A percentile compares a stretch with the other conserved stretches of the same genome.
These are phyloP conservation scores for Epichloe scottii DNA, from an alignment of 2,329 filamentous ascomycete species.

Conservation along the genomic window DNA sequence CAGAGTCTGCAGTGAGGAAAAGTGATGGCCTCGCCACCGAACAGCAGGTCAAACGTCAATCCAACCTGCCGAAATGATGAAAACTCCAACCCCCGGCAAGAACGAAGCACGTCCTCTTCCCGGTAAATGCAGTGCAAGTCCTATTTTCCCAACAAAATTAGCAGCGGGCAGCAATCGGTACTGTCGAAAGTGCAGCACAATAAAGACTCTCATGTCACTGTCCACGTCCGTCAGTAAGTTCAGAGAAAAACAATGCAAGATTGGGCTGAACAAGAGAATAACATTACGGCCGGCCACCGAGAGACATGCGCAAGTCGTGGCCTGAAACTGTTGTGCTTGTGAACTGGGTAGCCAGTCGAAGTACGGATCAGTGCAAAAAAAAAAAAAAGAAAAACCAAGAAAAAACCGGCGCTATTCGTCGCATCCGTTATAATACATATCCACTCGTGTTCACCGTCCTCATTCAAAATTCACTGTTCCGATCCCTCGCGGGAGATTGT, in stretches of 20 bases:
- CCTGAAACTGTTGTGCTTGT: background rate
- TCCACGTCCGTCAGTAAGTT: conserved; percentile 18
- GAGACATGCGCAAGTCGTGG: background rate
- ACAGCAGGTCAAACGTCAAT: background rate
- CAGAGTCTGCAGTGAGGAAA: conserved; percentile 42
- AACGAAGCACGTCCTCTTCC: background rate
- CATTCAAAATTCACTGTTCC: conserved; percentile 1
- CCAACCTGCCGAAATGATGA: too few relatives aligned
- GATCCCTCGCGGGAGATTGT: background rate
- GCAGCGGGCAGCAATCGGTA: too few relatives aligned
- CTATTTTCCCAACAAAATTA: background rate
- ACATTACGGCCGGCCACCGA: background rate
- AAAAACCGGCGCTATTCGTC: conserved; percentile 2
- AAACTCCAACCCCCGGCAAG: background rate
- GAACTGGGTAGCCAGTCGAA: background rate
- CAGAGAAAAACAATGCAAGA: background rate
- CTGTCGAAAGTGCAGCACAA: background rate
- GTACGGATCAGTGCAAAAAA: too few relatives aligned
- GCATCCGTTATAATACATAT: conserved; percentile 7
- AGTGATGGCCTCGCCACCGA: conserved; percentile 13
- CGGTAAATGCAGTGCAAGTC: background rate
- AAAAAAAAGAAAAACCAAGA: background rate
- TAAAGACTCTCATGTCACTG: conserved; percentile 16
- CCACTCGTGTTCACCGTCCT: background rate
- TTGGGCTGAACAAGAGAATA: background rate